Base-by-base conservation (phyloP, 23 red algal genomes). In the Porphyridium purpureum region DNA sequence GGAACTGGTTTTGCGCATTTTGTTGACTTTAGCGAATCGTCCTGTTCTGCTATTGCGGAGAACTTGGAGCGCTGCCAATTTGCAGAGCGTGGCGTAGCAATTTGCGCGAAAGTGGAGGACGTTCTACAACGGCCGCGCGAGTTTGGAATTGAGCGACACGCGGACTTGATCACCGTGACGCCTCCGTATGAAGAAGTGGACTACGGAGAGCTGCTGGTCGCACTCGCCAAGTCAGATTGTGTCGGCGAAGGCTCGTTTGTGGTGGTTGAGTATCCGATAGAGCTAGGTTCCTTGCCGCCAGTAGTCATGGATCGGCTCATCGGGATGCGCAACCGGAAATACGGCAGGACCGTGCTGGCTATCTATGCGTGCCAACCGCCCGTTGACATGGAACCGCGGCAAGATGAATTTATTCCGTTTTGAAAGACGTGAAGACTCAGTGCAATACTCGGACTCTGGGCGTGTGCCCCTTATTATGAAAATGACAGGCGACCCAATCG, bases 341-440 rank as follows among this genome's bases (percentile, higher is more conserved):
- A 98, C 49, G 90, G 90, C 9, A 44, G 90, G 40, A 98, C 90
- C 6, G 63, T 98, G 7, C 40, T 98, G 11, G 78, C 70, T 6
- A 26, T 98, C 31, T 98, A 98, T 42, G 78, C 61, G 0, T 85
- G 80, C 47, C 66, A 86, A 23, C 80, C 80, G 3, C 27, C 60
- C 24, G 41, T 60, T 3, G 69, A 71, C 51, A 52, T 75, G 21
- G 79, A 81, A 19, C 27, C 66, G 21, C 66, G 79, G 54, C 72
- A 72, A 5, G 79, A 98, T 42, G 90, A 98, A 52, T 98, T 98
- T n/a, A n/a, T n/a, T n/a, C n/a, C n/a, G n/a, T n/a, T n/a, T n/a
- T n/a, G n/a, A n/a, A n/a, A n/a, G n/a, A n/a, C n/a, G n/a, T n/a
- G n/a, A n/a, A n/a, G n/a, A n/a, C n/a, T n/a, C n/a, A n/a, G n/a